These are phyloP conservation scores for Fusarium penzigii DNA, from an alignment of 2,329 filamentous ascomycete genomes.

Conservation along the genomic window DNA sequence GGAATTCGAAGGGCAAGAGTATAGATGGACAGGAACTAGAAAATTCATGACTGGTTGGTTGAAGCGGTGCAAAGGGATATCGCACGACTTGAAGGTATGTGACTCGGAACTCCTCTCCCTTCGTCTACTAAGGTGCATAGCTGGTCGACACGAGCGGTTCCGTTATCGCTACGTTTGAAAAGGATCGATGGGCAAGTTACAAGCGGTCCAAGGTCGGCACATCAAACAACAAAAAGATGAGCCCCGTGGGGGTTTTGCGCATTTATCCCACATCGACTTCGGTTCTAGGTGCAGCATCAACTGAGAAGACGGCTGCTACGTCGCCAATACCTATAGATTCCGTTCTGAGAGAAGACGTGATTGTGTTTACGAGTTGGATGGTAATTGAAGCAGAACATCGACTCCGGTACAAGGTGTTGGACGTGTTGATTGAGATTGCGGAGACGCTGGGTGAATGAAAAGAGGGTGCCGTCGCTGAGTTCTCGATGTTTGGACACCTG, in stretches of 20 bases:
- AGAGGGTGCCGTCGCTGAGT: not conserved
- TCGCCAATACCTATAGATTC: constrained; percentile 1
- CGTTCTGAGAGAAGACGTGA: constrained; percentile 6
- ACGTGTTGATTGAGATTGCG: constrained; percentile 10
- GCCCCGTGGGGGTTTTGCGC: not conserved
- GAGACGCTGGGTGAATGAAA: constrained; percentile 6
- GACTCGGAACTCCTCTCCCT: not conserved
- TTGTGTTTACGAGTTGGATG: constrained; percentile 13
- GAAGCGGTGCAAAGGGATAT: constrained; percentile 6
- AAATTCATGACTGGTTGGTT: not conserved
- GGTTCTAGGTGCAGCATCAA: not conserved
- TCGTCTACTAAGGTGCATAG: not conserved
- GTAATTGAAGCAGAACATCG: constrained; percentile 9
- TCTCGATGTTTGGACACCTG: not conserved
- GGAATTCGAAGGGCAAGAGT: constrained; percentile 7
- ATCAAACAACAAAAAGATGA: constrained; percentile 7
- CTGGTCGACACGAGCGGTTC: not conserved
- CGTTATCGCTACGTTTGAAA: constrained; percentile 9
- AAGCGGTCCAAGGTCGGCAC: not conserved
- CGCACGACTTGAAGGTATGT: constrained; percentile 10
- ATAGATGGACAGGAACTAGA: constrained; percentile 11
- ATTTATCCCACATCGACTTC: constrained; percentile 1
- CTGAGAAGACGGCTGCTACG: not conserved
- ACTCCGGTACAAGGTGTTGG: constrained; percentile 8
- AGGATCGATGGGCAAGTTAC: constrained; percentile 7